Evolutionary conservation across 331 rosid species (phyloP), one percentile per base, ranked within the genome.

Genomic region (Spiraea crenata): DNA sequence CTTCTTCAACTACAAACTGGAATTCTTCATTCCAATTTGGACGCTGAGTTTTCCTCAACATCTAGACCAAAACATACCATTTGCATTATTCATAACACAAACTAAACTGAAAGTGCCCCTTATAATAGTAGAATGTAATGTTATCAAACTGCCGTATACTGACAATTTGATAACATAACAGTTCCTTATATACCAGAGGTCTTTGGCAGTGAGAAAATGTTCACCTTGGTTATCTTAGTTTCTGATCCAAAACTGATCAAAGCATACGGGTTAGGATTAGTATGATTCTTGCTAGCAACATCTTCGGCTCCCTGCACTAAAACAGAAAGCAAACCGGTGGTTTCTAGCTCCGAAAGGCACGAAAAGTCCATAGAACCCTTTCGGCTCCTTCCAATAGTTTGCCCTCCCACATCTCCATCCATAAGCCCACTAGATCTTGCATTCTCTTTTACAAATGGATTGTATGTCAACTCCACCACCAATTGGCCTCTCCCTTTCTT

Each of bases 21-120:
- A 76, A 72, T 56, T 76, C 81, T 63, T 72, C 81, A 1, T 76
- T 67, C 81, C 84, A 81, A 50, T 40, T 42, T 7, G 84, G 84
- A 20, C 75, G 40, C 19, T 55, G 69, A 44, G 68, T 66, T 62
- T 69, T 76, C 73, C 62, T 76, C 34, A 81, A 37, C 15, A 41
- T 11, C 78, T 80, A 67, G 25, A 60, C 19, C 56, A 19, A 37
- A 25, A 25, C 31, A 25, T 25, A 25, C 1, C 31, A 0, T 25
- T 25, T 25, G 31, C 31, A 25, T 25, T 25, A 25, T 25, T 25
- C 31, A 25, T 25, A 25, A 25, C n/a, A 25, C 31, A 2, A 25
- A 25, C 31, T 25, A 25, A 25, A 25, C 31, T 2, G 31, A 25
- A 25, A 25, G 2, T 25, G 49, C 9, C 44, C n/a, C 46, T 46